These are phyloP conservation scores for Penicillium sp. DNA, from an alignment of 2,329 filamentous ascomycete species.

Conservation along the genomic window DNA sequence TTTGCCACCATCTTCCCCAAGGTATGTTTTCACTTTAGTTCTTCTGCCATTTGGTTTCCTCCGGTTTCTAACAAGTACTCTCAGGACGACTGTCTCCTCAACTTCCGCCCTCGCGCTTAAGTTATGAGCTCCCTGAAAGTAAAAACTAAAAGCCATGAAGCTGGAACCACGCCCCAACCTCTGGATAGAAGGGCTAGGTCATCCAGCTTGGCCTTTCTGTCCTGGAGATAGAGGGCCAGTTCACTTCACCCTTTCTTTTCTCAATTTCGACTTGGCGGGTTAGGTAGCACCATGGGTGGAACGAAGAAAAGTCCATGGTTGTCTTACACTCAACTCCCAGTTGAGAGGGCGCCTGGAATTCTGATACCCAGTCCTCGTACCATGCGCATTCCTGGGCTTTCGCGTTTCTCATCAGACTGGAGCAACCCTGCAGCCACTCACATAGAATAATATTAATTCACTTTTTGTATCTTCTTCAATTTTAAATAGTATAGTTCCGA, in stretches of 20 bases:
- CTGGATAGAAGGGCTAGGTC: constrained; percentile 20
- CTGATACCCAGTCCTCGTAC: constrained; percentile 11
- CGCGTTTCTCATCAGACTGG: constrained; percentile 8
- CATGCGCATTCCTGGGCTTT: constrained; percentile 12
- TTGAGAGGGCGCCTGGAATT: constrained; percentile 2
- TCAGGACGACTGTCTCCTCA: constrained; percentile 80
- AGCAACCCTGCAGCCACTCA: constrained; percentile 17
- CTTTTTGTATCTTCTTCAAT: constrained; percentile 2
- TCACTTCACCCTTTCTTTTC: constrained; percentile 10
- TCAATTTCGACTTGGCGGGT: constrained; percentile 11
- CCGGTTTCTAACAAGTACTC: constrained; percentile 23
- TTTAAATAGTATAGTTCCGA: constrained; percentile 1
- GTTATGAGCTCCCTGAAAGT: constrained; percentile 1
- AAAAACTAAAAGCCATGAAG: constrained; percentile 14
- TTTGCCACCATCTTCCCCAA: constrained; percentile 98
- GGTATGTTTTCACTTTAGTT: constrained; percentile 51
- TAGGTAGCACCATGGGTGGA: constrained; percentile 7
- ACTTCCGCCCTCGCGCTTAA: constrained; percentile 58
- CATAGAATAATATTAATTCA: constrained; percentile 30
- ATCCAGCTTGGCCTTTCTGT: constrained; percentile 21
- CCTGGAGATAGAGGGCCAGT: constrained; percentile 22
- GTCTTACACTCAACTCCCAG: not conserved
- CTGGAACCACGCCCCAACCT: constrained; percentile 15
- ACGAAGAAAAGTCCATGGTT: not conserved
- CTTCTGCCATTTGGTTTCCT: constrained; percentile 9